Base-by-base conservation (phyloP, 495 filamentous ascomycete species). In the Acidiella bohemica region DNA sequence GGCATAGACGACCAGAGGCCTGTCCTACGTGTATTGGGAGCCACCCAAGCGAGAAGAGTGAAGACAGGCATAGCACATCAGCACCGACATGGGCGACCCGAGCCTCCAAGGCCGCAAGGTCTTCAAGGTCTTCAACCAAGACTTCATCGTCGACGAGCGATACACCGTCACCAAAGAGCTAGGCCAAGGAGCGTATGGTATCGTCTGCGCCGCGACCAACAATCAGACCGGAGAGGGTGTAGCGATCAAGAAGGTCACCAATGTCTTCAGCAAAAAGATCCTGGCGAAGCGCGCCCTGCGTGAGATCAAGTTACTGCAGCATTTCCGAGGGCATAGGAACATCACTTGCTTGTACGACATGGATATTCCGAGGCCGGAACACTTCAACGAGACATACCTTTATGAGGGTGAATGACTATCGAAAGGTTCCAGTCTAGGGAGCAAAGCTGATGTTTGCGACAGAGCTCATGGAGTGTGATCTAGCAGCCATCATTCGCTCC, bases 231-330 rank as follows among this genome's bases (percentile, higher is more conserved):
- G 77, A 53, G 90, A 97, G 58, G 90, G 90, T n/a, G 87, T 97
- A 39, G 90, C 90, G 43, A 84, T 97, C 65, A 97, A 97, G 68
- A 97, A 97, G 61, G 84, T 97, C 55, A 97, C 90, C 63, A 97
- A 97, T 80, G 92, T 97, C 45, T 96, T 97, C 70, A 94, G 86
- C 74, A 97, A 97, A 68, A 96, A 96, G 76, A 97, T 97, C 50
- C 68, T 97, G 44, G 90, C 90, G 44, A 97, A 97, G 72, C 82
- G 90, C 50, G 90, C 92, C 39, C 63, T 97, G 67, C 75, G 92
- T 60, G 90, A 97, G 66, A 95, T 97, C 62, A 97, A 97, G 72
- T 74, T 97, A 44, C 71, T 97, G 43, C 92, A 95, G 67, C 90
- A 97, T 57, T 97, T 97, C 70, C 65, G 90, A 57, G 90, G 90